Conservation (phyloP, 305 asterid genomes). For the Ajuga reptans region DNA sequence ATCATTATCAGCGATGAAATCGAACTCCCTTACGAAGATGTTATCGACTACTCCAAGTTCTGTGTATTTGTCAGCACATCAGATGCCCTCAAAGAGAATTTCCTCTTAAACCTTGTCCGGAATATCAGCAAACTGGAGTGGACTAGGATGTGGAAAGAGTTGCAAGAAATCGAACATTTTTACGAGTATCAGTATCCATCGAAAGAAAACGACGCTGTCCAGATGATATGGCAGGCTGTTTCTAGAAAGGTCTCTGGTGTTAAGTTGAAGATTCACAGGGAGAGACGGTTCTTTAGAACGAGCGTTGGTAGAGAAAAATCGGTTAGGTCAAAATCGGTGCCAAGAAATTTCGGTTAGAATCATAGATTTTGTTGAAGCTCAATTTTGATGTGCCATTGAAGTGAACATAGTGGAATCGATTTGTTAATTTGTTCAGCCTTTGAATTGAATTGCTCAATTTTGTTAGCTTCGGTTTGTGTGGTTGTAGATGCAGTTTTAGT, state of each 20-base stretch:
- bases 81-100: constrained; percentile 54
- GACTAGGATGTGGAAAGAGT: constrained; percentile 70
- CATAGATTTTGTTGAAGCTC: background rate
- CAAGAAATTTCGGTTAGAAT: constrained; percentile 41
- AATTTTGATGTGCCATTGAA: background rate
- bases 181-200: constrained; percentile 71
- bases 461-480: constrained; percentile 11
- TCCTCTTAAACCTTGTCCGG: constrained; percentile 52
- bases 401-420: constrained; percentile 12
- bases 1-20: constrained; percentile 75
- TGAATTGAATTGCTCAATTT: constrained; percentile 6
- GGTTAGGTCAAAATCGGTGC: constrained; percentile 32
- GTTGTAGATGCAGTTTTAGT: background rate
- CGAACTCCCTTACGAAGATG: constrained; percentile 83
- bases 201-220: constrained; percentile 67
- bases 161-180: constrained; percentile 51
- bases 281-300: constrained; percentile 33
- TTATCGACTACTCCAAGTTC: constrained; percentile 71
- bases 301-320: constrained; percentile 18
- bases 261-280: constrained; percentile 38
- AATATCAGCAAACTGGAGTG: constrained; percentile 52
- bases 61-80: constrained; percentile 58
- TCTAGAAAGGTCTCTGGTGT: constrained; percentile 58
- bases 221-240: constrained; percentile 83
- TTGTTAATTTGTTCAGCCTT: constrained; percentile 26